Evolutionary conservation across 345 rosid genomes (phyloP), one percentile per base, ranked within the genome.

Genomic region (Lumnitzera racemosa): DNA sequence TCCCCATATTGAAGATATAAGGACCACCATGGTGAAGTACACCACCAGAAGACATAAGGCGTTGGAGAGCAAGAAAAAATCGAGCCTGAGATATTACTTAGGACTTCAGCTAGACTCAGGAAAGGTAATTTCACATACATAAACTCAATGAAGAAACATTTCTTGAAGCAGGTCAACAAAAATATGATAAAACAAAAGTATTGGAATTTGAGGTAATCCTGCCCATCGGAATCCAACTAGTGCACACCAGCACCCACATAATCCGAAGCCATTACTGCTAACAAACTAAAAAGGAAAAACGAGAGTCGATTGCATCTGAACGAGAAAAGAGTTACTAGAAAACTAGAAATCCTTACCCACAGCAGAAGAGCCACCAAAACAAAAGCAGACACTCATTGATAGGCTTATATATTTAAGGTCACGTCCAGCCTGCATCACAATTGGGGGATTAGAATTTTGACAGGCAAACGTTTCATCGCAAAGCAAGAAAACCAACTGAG

Each of bases 401-500:
- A 86, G 50, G 73, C 97, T 82, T 20, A 87, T 67, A 56, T 73
- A 92, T 75, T 71, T 81, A 57, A 87, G 94, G 69, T 92, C 98
- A 64, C 87, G 76, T 67, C 90, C 81, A 1, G 98, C 98, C 94
- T 92, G 80, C 72, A 73, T 13, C 0, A 46, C 13, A 13, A 36
- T 36, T 36, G 9, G 5, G 43, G 10, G 43, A 36, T 36, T 7
- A 36, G 11, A 36, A 36, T 36, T 36, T 36, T 36, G 11, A 1
- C 43, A 4, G 10, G 43, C 11, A 36, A 9, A 36, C 7, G 0
- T 36, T 36, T 5, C 7, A 7, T 9, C 7, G 1, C 1, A 7
- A 4, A 36, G 43, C 9, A 36, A 36, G 43, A 36, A 36, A 36
- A 36, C 7, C 43, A 1, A 36, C 43, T 36, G 43, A 36, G 43